Percentiles rank a stretch among this genome's conserved stretches.
phyloP scores from a whole-genome alignment of 192 early-diverging fungal species.

The Chytriomyces hyalinus region DNA sequence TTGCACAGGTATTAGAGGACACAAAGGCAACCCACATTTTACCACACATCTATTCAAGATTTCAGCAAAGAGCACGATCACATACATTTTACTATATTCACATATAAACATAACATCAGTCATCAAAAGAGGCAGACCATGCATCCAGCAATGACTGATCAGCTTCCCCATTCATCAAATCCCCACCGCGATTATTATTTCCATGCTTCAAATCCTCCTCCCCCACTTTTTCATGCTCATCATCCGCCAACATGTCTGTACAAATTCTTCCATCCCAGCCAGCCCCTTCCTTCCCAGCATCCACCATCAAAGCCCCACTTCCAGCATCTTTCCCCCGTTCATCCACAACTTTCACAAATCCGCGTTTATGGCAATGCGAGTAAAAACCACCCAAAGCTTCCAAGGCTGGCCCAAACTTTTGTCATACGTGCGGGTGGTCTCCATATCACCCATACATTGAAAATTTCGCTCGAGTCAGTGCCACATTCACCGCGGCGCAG shows the following conservation, averaged over 20 bases:
- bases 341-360: not conserved
- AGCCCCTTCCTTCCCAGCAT: not conserved
- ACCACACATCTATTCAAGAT: no score
- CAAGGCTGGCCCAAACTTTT: slow-evolving; percentile 31
- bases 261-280: not conserved
- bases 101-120: no score
- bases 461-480: slow-evolving; percentile 12
- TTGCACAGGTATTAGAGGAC: no score
- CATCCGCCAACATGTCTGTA: not conserved
- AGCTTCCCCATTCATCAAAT: not conserved
- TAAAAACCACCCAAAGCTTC: slow-evolving; percentile 33
- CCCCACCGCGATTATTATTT: not conserved
- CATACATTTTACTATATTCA: no score
- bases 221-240: not conserved
- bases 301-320: no score
- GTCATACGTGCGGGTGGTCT: slow-evolving; percentile 6
- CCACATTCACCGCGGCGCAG: slow-evolving; percentile 21
- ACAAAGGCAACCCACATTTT: no score
- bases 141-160: slow-evolving; percentile 16
- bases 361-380: slow-evolving; percentile 8
- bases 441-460: slow-evolving; percentile 26
- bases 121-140: slow-evolving; percentile 17
- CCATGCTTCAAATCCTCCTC: not conserved
- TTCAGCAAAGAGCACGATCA: no score
- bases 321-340: not conserved